Evolutionary conservation across 2,329 filamentous ascomycete genomes (phyloP).

Genomic region (Apiospora rasikravindrae): DNA sequence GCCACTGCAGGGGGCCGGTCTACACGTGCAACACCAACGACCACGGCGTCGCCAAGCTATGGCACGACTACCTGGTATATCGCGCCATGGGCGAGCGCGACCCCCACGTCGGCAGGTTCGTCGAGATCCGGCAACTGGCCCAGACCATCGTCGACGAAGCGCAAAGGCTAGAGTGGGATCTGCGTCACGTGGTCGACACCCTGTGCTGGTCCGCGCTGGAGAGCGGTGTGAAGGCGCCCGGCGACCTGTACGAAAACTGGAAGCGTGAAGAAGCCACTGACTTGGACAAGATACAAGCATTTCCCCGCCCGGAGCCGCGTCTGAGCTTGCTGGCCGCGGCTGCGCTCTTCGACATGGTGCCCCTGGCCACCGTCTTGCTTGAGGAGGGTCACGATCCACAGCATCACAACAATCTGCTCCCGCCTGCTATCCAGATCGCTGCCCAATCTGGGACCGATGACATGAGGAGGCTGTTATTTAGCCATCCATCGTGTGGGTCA

Average conservation of each 20-base stretch:
- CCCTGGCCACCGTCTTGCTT: neutral
- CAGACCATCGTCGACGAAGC: neutral
- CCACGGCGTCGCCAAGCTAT: neutral
- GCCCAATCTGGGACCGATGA: neutral
- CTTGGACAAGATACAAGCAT: neutral
- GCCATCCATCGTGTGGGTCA: neutral
- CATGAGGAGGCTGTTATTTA: neutral
- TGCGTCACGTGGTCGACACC: neutral
- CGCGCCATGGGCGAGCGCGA: neutral
- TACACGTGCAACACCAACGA: neutral
- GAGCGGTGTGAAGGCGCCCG: neutral
- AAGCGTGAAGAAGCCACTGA: neutral
- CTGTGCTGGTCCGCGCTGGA: neutral
- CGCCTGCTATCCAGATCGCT: neutral
- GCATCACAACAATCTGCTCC: neutral
- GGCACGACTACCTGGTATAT: neutral
- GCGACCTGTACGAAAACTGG: neutral
- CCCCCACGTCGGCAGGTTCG: neutral
- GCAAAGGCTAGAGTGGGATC: neutral
- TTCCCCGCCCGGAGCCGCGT: neutral
- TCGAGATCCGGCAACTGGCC: neutral
- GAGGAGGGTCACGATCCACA: neutral
- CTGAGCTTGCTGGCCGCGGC: neutral
- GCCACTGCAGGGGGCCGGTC: neutral
- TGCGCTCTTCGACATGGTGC: neutral